Evolutionary conservation across 352 stramenopile species (phyloP), one percentile per base, ranked within the genome.

Genomic region (Phytophthora cactorum): DNA sequence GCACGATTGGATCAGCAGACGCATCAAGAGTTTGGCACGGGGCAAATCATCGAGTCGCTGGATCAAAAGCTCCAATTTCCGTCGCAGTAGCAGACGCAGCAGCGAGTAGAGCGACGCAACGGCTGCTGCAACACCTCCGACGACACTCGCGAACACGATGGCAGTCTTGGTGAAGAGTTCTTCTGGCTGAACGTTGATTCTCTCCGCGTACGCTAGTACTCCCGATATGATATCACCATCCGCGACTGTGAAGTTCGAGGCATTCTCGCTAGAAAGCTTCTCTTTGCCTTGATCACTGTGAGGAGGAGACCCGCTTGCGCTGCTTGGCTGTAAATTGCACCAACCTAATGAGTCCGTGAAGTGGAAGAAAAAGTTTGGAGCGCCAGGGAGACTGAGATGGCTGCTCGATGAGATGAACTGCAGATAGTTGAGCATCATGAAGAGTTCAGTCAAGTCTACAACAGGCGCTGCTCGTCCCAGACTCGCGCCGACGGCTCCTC

Each of bases 191-290:
- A 92, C 74, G 59, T 89, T 79, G 36, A 92, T 61, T 17, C 84
- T 77, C 59, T 89, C 61, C 0, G 84, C 84, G 49, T 90, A 92
- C 27, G 84, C 80, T 6, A 92, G 63, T 1, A 92, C 82, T 8
- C 84, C 84, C 0, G 84, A 84, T 44, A 92, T 89, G 68, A 92
- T 92, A 57, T 91, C 84, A 1, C 84, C 84, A 59, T 91, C 79
- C 0, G 78, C 82, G 1, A 89, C 81, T 15, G 77, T 72, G 32
- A 92, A 87, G 34, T 75, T 78, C 9, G 66, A 74, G 5, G 72
- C 57, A 5, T 74, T 59, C 1, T 70, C 56, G 38, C 75, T 82
- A 28, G 72, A 77, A 44, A 75, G 68, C 29, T 51, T 52, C 39
- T 60, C 38, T 57, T 67, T 66, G 4, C 9, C 49, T 5, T 68